Evolutionary conservation across 2,329 filamentous ascomycete genomes (phyloP).

Genomic region (Diaporthe velutina): DNA sequence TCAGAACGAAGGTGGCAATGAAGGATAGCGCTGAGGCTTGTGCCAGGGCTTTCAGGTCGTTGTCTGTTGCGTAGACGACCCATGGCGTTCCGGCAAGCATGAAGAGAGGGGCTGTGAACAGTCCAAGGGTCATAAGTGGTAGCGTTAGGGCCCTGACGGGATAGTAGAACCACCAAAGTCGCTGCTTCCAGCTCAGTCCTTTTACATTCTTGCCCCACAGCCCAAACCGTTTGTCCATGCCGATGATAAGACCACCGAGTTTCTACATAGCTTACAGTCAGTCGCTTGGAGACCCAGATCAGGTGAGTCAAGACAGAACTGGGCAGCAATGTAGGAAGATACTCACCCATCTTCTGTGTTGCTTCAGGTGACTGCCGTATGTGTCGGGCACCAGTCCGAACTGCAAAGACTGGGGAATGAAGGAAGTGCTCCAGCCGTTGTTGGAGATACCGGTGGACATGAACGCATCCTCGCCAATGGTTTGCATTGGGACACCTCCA

Average conservation of each 20-base stretch:
- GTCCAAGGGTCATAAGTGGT: not conserved
- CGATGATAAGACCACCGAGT: not conserved
- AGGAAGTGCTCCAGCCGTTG: slow-evolving; percentile 73
- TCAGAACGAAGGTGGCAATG: not conserved
- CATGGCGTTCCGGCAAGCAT: slow-evolving; percentile 14
- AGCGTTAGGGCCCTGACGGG: not conserved
- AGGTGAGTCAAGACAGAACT: too few species aligned
- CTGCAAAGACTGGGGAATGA: slow-evolving; percentile 70
- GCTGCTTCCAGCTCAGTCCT: slow-evolving; percentile 31
- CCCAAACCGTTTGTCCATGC: slow-evolving; percentile 26
- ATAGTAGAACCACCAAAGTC: slow-evolving; percentile 34
- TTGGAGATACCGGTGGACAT: slow-evolving; percentile 71
- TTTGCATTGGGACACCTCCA: slow-evolving; percentile 71
- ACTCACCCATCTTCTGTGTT: slow-evolving; percentile 65
- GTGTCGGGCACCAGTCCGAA: slow-evolving; percentile 72
- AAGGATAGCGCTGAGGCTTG: not conserved
- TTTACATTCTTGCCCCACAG: slow-evolving; percentile 33
- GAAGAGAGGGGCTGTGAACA: not conserved
- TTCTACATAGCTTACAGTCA: not conserved
- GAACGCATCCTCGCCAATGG: slow-evolving; percentile 71
- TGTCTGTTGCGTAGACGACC: not conserved
- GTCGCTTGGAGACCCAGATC: not conserved
- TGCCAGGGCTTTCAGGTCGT: not conserved
- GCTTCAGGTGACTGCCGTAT: slow-evolving; percentile 67
- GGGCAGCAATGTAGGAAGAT: too few species aligned